Percentiles rank a stretch among this genome's conserved stretches.
Evolutionary conservation across 495 filamentous ascomycete genomes (phyloP).

Genomic region (Daldinia concentrica): DNA sequence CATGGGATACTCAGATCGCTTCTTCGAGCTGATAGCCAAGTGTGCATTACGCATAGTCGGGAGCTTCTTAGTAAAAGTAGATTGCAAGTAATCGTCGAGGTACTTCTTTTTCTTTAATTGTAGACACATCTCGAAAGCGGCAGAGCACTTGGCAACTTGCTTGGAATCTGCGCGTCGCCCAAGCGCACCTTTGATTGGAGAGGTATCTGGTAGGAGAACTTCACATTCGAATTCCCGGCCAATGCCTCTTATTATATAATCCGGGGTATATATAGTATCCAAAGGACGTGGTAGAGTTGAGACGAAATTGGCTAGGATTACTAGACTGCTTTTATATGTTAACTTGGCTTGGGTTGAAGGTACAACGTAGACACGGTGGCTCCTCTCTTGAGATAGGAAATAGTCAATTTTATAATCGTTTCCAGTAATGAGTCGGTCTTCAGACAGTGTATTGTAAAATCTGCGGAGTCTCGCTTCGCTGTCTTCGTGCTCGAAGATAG

Average conservation of each 20-base stretch:
- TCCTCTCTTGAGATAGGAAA: slow-evolving; percentile 64
- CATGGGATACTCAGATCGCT: slow-evolving; percentile 77
- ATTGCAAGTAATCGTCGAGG: slow-evolving; percentile 76
- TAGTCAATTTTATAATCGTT: slow-evolving; percentile 66
- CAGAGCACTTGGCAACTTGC: slow-evolving; percentile 83
- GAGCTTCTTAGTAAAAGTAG: slow-evolving; percentile 75
- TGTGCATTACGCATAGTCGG: slow-evolving; percentile 90
- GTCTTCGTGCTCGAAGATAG: slow-evolving; percentile 64
- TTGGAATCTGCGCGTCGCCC: slow-evolving; percentile 72
- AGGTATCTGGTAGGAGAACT: slow-evolving; percentile 79
- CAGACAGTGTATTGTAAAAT: slow-evolving; percentile 80
- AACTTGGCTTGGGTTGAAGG: slow-evolving; percentile 78
- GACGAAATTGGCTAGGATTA: slow-evolving; percentile 67
- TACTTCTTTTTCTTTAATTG: slow-evolving; percentile 70
- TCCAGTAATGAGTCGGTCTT: slow-evolving; percentile 75
- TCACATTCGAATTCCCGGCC: slow-evolving; percentile 79
- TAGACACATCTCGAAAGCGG: slow-evolving; percentile 87
- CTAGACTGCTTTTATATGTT: slow-evolving; percentile 76
- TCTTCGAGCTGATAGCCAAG: slow-evolving; percentile 83
- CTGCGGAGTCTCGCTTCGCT: slow-evolving; percentile 68
- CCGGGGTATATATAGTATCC: slow-evolving; percentile 63
- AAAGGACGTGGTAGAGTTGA: slow-evolving; percentile 67
- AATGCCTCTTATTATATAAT: slow-evolving; percentile 67
- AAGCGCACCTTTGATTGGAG: slow-evolving; percentile 72
- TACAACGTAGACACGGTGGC: slow-evolving; percentile 68